Evolutionary conservation across 1,284 basidiomycete genomes (phyloP).

Genomic region (Leccinum subrobustum): DNA sequence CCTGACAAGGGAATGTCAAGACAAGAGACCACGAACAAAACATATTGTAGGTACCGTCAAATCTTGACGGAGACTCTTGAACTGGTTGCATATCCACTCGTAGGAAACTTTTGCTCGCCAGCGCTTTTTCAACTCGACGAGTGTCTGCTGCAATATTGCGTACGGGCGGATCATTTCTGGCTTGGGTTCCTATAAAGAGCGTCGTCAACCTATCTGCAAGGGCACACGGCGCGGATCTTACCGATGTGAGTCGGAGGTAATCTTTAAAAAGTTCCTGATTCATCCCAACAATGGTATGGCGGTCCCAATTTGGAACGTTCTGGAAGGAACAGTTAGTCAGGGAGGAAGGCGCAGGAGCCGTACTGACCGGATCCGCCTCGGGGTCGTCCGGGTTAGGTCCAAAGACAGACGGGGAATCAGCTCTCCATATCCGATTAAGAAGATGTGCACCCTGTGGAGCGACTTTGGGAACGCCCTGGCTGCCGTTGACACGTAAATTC

Average conservation of each 20-base stretch:
- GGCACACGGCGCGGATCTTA: constrained; percentile 38
- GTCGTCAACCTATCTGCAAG: constrained; percentile 11
- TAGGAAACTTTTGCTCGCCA: constrained; percentile 89
- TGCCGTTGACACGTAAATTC: constrained; percentile 29
- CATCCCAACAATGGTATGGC: constrained; percentile 91
- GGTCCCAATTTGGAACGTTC: constrained; percentile 98
- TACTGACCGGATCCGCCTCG: constrained; percentile 66
- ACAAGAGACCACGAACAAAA: constrained; percentile 12
- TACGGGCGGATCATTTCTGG: constrained; percentile 94
- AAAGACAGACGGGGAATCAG: constrained; percentile 43
- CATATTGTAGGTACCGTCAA: constrained; percentile 72
- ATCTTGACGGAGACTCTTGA: constrained; percentile 97
- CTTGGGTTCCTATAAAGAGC: constrained; percentile 76
- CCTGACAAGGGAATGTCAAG: constrained; percentile 49
- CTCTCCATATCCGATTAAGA: constrained; percentile 46
- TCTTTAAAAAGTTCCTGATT: constrained; percentile 91
- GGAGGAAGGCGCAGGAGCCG: constrained; percentile 5
- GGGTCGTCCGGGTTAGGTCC: constrained; percentile 57
- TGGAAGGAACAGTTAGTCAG: constrained; percentile 33
- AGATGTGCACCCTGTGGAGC: constrained; percentile 53
- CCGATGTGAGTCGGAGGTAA: constrained; percentile 92
- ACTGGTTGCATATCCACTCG: constrained; percentile 95
- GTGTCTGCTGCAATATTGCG: constrained; percentile 79
- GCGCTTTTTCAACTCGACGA: constrained; percentile 84
- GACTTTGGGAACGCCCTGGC: constrained; percentile 42